phyloP scores from a whole-genome alignment of 2,329 filamentous ascomycete genomes.

The Neofusicoccum parvum region DNA sequence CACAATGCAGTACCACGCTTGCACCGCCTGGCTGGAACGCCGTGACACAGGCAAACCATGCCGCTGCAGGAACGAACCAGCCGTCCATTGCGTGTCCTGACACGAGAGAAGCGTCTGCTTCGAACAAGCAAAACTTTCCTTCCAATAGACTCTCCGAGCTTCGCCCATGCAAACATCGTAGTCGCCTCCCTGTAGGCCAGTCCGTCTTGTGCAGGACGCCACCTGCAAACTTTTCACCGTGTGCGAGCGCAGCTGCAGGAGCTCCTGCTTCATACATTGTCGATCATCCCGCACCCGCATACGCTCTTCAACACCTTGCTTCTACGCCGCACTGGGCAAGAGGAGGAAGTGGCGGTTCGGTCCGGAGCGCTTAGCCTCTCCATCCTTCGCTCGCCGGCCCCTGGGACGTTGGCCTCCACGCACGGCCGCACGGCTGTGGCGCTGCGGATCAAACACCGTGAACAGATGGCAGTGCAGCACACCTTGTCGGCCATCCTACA shows the following conservation, averaged over 20 bases:
- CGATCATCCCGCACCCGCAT: neutral
- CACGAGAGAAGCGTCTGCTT: constrained; percentile 14
- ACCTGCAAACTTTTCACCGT: neutral
- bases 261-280: neutral
- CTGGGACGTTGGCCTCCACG: neutral
- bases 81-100: constrained; percentile 8
- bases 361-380: constrained; percentile 2
- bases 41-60: neutral
- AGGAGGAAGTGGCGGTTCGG: constrained; percentile 10
- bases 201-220: constrained; percentile 5
- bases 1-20: constrained; percentile 15
- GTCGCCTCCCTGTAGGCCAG: neutral
- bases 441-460: neutral
- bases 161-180: constrained; percentile 3
- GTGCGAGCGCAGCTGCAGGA: neutral
- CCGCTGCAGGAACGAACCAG: constrained; percentile 19
- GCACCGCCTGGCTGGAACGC: neutral
- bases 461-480: constrained; percentile 1
- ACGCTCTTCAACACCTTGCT: neutral
- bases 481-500: neutral
- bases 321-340: neutral
- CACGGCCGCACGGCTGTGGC: constrained; percentile 21
- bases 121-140: constrained; percentile 17
- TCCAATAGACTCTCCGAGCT: neutral
- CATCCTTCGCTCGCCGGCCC: constrained; percentile 10